Percentiles rank a stretch among this genome's conserved stretches.
phyloP scores from a whole-genome alignment of 352 stramenopile genomes.

The Globisporangium takayamanum region DNA sequence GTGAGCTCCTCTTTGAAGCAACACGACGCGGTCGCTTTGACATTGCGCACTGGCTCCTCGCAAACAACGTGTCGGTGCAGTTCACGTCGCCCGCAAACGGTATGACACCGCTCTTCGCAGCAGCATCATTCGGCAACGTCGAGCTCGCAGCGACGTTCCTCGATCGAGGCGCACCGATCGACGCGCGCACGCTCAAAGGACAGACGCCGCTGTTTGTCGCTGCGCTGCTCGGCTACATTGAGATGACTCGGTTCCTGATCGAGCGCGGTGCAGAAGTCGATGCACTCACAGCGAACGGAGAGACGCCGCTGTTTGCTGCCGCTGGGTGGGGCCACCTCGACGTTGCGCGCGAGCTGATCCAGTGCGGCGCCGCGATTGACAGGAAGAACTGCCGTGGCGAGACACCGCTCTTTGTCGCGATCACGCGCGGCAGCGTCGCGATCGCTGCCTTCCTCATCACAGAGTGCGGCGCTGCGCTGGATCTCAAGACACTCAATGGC shows the following conservation, averaged over 20 bases:
- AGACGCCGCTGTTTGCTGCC: constrained; percentile 5
- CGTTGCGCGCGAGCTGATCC: constrained; percentile 5
- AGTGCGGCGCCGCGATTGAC: constrained; percentile 1
- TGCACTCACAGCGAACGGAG: neutral
- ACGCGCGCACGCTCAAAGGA: constrained; percentile 3
- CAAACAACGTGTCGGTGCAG: constrained; percentile 1
- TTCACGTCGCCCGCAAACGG: constrained; percentile 4
- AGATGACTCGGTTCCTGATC: constrained; percentile 7
- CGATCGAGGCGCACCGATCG: neutral
- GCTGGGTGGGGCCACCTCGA: constrained; percentile 6
- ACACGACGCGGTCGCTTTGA: constrained; percentile 6
- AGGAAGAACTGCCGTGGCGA: constrained; percentile 7
- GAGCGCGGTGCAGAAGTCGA: constrained; percentile 3
- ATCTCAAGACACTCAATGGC: constrained; percentile 2
- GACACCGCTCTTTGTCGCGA: constrained; percentile 8
- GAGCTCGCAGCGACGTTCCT: constrained; percentile 8
- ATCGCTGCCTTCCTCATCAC: constrained; percentile 1
- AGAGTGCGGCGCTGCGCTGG: constrained; percentile 2
- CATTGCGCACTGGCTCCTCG: constrained; percentile 7
- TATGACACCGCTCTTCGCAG: constrained; percentile 10
- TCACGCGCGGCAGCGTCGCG: neutral
- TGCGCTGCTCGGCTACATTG: constrained; percentile 1
- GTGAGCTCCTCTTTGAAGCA: constrained; percentile 10
- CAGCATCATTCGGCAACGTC: constrained; percentile 7
- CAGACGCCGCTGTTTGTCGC: constrained; percentile 9